Base-by-base conservation (phyloP, 768 basidiomycete species). In the Tricholoma furcatifolium region DNA sequence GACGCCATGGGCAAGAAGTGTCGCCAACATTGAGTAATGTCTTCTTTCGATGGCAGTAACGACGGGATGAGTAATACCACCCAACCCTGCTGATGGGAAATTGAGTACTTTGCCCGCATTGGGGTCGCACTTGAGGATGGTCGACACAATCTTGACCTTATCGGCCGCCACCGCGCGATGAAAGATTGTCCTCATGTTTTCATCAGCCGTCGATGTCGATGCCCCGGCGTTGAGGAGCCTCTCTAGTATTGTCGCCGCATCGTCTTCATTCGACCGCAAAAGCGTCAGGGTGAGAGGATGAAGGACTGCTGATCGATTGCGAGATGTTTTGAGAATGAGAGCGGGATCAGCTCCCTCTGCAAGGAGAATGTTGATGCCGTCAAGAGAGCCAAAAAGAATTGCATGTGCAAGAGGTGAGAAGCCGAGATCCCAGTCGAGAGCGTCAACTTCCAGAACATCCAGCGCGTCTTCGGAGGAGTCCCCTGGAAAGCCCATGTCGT, bases 391-490 rank as follows among this genome's bases (percentile, higher is more conserved):
- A 20, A 69, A 78, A 4, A 82, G 61, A 39, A 80, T 73, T 3
- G 77, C 83, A 59, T 80, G 80, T 23, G 68, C 67, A 23, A 85
- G 69, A 2, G 84, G 74, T 1, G 78, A 74, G 54, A 81, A 76
- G 3, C 73, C 72, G 50, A 78, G 74, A 60, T 85, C 84, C 84
- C 83, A 87, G 61, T 85, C 83, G 0, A 71, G 49, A 1, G 70
- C 68, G 41, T 83, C 71, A 55, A 84, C 59, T 40, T 82, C 78
- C n/a, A 85, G 68, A 30, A 85, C 67, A 51, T 85, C 83, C 0
- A 80, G 80, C 32, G 68, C 67, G 40, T 80, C 75, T 3, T n/a
- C n/a, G n/a, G 69, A 65, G 5, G 75, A 67, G 58, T 81, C 81
- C 38, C 81, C 81, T 0, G 75, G 76, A 5, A 78, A 65, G 41